Conservation (phyloP, 495 filamentous ascomycete genomes). For the Penicillium riverlandense region DNA sequence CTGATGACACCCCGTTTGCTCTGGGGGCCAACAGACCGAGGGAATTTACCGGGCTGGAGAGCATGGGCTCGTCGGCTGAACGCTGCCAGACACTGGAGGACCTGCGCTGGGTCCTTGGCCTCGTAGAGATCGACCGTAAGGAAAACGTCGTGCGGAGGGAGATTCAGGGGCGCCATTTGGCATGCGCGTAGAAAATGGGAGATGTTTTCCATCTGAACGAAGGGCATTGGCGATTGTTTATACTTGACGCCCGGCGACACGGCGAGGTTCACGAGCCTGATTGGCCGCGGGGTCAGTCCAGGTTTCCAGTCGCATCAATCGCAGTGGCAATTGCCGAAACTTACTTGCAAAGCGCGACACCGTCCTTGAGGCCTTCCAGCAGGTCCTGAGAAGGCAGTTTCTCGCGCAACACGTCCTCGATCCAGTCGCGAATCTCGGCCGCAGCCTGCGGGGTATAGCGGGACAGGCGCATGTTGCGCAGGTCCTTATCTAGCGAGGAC, state of each 20-base stretch:
- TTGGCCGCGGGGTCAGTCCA: conserved; percentile 9
- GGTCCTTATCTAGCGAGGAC: conserved; percentile 86
- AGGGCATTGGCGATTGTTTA: conserved; percentile 87
- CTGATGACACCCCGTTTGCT: conserved; percentile 54
- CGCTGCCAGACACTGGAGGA: conserved; percentile 84
- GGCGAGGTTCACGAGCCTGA: conserved; percentile 76
- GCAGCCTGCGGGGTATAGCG: conserved; percentile 93
- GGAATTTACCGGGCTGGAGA: conserved; percentile 67
- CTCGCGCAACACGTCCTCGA: conserved; percentile 73
- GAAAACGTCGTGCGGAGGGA: conserved; percentile 92
- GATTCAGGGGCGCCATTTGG: conserved; percentile 71
- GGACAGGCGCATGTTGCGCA: conserved; percentile 84
- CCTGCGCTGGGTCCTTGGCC: conserved; percentile 92
- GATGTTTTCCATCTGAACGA: conserved; percentile 99
- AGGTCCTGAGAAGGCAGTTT: conserved; percentile 66
- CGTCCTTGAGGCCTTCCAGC: conserved; percentile 81
- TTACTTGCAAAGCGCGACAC: conserved; percentile 86
- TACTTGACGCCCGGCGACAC: conserved; percentile 69
- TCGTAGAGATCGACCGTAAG: conserved; percentile 97
- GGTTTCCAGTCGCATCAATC: background rate
- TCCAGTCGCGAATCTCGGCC: conserved; percentile 79
- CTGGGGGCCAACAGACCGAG: conserved; percentile 59
- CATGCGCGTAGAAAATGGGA: conserved; percentile 89
- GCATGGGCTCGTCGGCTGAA: conserved; percentile 83
- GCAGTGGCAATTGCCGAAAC: conserved; percentile 8